phyloP scores from a whole-genome alignment of 208 protist genomes.

The Wallacemonas sp. region DNA sequence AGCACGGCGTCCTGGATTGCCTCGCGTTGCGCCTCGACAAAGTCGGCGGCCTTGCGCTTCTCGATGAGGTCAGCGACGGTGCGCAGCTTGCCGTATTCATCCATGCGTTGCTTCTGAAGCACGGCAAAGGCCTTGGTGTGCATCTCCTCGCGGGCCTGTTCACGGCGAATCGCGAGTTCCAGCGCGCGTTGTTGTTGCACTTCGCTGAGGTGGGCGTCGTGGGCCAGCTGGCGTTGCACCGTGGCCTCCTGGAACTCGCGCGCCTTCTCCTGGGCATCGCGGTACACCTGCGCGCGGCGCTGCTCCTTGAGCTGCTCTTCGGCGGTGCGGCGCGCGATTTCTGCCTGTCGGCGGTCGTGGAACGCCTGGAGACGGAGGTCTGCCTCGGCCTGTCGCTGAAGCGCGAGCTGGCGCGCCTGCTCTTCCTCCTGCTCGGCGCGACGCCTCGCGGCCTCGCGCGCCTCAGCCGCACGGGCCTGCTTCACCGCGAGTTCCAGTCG shows the following conservation, averaged over 20 bases:
- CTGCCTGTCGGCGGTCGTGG: constrained; percentile 33
- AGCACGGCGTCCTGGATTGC: constrained; percentile 35
- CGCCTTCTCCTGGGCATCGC: constrained; percentile 18
- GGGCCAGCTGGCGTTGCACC: constrained; percentile 22
- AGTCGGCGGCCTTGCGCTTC: constrained; percentile 52
- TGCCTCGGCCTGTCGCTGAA: constrained; percentile 47
- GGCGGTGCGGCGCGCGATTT: constrained; percentile 18
- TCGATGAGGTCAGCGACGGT: constrained; percentile 59
- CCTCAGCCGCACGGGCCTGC: constrained; percentile 38
- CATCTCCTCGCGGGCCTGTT: constrained; percentile 59
- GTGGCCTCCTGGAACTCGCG: constrained; percentile 28
- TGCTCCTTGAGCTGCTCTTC: constrained; percentile 41
- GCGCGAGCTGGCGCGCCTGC: constrained; percentile 37
- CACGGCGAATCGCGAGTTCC: constrained; percentile 35
- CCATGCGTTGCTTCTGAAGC: constrained; percentile 53
- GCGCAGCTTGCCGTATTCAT: constrained; percentile 74
- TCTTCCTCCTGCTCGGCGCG: constrained; percentile 52
- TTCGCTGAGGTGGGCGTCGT: constrained; percentile 34
- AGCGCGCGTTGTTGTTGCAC: constrained; percentile 25
- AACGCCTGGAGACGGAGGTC: constrained; percentile 55
- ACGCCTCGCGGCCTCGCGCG: constrained; percentile 42
- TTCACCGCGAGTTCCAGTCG: constrained; percentile 33
- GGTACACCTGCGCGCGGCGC: constrained; percentile 18
- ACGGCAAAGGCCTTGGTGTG: constrained; percentile 59
- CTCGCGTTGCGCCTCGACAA: constrained; percentile 48